Percentiles rank a stretch among this genome's conserved stretches.
phyloP scores from a whole-genome alignment of 108 stramenopile genomes.

The Nitzschia sp. region DNA sequence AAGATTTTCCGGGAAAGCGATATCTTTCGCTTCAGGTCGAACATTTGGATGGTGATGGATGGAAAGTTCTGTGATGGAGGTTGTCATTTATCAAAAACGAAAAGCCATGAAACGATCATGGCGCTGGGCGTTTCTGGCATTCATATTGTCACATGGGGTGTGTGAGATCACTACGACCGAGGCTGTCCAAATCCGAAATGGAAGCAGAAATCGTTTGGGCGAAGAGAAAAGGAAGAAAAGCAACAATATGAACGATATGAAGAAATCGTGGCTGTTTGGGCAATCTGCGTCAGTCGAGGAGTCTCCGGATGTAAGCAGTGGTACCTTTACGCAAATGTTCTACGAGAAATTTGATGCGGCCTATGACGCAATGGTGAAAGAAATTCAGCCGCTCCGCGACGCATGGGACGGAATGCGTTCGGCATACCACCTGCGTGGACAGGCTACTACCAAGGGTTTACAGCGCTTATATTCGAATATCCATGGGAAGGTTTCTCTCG shows the following conservation, averaged over 20 bases:
- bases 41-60: no score
- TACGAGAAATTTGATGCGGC: neutral
- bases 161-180: no score
- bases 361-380: neutral
- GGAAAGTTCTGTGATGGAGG: no score
- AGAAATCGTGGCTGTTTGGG: neutral
- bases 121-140: no score
- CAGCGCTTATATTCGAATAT: slow-evolving; percentile 7
- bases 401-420: slow-evolving; percentile 18
- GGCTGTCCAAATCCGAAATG: neutral
- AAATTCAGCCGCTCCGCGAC: slow-evolving; percentile 29
- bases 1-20: no score
- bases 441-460: slow-evolving; percentile 29
- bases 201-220: neutral
- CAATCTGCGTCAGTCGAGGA: neutral
- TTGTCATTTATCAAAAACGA: no score
- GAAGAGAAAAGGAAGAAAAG: no score
- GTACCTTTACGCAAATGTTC: slow-evolving; percentile 1
- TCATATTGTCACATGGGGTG: no score
- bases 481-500: slow-evolving; percentile 15
- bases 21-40: no score
- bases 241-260: neutral
- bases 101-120: no score
- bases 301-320: neutral
- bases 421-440: slow-evolving; percentile 20